Conservation (phyloP, 2,329 filamentous ascomycete species). For the Mariannaea elegans region DNA sequence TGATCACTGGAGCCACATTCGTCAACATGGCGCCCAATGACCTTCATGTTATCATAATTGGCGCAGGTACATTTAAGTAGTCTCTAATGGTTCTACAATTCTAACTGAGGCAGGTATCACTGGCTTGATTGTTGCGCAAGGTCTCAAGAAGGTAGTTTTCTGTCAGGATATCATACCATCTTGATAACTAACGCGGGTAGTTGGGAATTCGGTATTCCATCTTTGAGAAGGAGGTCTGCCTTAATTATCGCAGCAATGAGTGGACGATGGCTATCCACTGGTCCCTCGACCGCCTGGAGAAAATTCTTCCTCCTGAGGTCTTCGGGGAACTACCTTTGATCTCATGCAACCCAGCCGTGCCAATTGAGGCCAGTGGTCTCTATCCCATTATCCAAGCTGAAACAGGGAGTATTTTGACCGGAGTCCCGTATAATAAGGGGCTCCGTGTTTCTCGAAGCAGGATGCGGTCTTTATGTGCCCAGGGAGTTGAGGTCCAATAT, state of each 20-base stretch:
- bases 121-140: slow-evolving; percentile 29
- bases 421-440: slow-evolving; percentile 32
- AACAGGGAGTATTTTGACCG: slow-evolving; percentile 27
- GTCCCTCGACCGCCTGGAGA: slow-evolving; percentile 27
- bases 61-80: slow-evolving; percentile 21
- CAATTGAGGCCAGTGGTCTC: slow-evolving; percentile 28
- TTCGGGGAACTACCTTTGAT: slow-evolving; percentile 29
- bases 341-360: slow-evolving; percentile 33
- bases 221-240: slow-evolving; percentile 29
- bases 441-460: slow-evolving; percentile 32
- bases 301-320: slow-evolving; percentile 27
- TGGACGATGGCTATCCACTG: slow-evolving; percentile 38
- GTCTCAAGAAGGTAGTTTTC: slow-evolving; percentile 30
- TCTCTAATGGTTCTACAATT: not conserved
- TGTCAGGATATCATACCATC: not conserved
- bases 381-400: slow-evolving; percentile 37
- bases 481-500: slow-evolving; percentile 32
- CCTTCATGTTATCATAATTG: slow-evolving; percentile 31
- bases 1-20: not conserved
- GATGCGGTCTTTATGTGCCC: slow-evolving; percentile 29
- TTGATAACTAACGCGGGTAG: not conserved
- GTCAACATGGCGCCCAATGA: slow-evolving; percentile 24
- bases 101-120: slow-evolving; percentile 24
- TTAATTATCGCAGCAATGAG: slow-evolving; percentile 37
- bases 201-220: slow-evolving; percentile 28